Evolutionary conservation across 2,329 filamentous ascomycete species (phyloP).

Genomic region (Xylaria sp.): DNA sequence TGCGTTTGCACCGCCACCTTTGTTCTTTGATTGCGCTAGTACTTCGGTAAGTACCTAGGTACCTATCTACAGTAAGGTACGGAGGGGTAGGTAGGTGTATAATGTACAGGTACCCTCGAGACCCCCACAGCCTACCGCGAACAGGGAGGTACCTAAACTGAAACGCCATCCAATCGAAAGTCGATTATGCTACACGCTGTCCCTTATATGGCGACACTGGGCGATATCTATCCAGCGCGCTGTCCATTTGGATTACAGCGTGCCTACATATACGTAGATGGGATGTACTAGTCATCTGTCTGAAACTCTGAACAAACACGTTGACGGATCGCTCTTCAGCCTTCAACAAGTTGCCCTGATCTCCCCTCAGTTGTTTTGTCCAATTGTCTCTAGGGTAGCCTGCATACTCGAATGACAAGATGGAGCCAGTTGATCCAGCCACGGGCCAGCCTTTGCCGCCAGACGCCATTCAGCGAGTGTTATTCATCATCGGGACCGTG

Average conservation of each 20-base stretch:
- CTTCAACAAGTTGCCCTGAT: no score
- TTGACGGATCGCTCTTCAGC: no score
- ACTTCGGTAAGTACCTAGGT: neutral
- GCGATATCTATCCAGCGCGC: neutral
- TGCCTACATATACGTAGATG: no score
- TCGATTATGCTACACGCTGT: constrained; percentile 12
- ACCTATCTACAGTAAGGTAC: neutral
- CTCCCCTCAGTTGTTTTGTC: no score
- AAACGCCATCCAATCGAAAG: constrained; percentile 16
- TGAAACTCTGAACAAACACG: no score
- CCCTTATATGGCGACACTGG: constrained; percentile 5
- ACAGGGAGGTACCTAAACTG: neutral
- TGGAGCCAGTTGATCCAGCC: constrained; percentile 72
- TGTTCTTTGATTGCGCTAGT: no score
- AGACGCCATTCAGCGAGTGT: constrained; percentile 83
- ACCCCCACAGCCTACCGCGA: no score
- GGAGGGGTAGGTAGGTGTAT: neutral
- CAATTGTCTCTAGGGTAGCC: neutral
- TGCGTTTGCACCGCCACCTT: no score
- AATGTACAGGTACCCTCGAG: neutral
- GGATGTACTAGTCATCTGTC: no score
- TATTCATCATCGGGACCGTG: constrained; percentile 75
- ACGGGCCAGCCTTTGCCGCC: constrained; percentile 71
- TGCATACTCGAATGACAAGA: constrained; percentile 39
- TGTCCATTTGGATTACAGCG: no score